Percentiles rank a stretch among this genome's conserved stretches.
Conservation (phyloP, 352 stramenopile genomes). For the Phytophthora syringae region DNA sequence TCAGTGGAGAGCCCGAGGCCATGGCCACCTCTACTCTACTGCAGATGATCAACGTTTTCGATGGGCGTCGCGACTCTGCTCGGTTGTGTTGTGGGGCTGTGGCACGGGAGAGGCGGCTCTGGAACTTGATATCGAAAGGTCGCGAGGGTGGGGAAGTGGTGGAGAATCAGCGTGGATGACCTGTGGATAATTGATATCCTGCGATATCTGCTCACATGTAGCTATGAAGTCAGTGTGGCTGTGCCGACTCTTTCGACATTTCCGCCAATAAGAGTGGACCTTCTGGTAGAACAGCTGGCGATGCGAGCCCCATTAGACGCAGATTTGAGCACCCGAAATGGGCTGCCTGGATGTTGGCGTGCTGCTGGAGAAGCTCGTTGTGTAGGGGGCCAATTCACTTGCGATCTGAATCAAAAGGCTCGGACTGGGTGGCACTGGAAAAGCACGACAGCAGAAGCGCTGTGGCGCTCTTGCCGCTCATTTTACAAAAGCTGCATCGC, state of each 20-base stretch:
- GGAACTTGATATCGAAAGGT: slow-evolving; percentile 1
- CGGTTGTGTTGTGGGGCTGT: slow-evolving; percentile 4
- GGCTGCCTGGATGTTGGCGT: background rate
- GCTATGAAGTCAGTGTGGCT: slow-evolving; percentile 14
- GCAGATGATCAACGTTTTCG: slow-evolving; percentile 20
- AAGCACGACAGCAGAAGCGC: too few relatives aligned
- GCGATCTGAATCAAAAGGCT: background rate
- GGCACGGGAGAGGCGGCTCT: background rate
- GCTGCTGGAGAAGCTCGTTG: too few relatives aligned
- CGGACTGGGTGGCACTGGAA: background rate
- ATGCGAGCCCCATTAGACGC: background rate
- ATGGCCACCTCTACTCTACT: slow-evolving; percentile 31
- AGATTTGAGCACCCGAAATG: slow-evolving; percentile 8
- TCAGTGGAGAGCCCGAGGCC: slow-evolving; percentile 12
- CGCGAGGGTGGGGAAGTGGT: background rate
- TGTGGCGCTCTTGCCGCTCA: too few relatives aligned
- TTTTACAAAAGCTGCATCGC: background rate
- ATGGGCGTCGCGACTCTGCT: slow-evolving; percentile 17
- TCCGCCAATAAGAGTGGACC: slow-evolving; percentile 13
- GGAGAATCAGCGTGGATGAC: too few relatives aligned
- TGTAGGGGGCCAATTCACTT: too few relatives aligned
- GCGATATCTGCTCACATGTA: slow-evolving; percentile 2
- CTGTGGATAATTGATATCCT: background rate
- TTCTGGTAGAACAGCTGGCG: slow-evolving; percentile 16
- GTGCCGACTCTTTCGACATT: slow-evolving; percentile 10